Conservation (phyloP, 164 flowering plant species). For the Tetracentron sinense region DNA sequence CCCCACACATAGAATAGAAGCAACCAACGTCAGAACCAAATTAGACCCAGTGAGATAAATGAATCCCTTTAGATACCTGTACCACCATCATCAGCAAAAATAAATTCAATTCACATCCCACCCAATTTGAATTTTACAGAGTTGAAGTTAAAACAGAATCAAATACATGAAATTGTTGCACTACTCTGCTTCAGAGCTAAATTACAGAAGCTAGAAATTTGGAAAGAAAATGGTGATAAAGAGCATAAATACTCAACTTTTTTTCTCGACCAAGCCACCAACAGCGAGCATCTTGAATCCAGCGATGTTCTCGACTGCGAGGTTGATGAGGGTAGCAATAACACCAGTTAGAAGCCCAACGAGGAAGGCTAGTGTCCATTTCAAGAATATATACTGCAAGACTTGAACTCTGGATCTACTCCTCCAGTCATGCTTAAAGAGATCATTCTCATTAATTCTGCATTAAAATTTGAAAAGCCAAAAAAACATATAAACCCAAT, state of each 20-base stretch:
- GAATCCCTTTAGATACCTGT: conserved; percentile 68
- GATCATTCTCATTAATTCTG: conserved; percentile 92
- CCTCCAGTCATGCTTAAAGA: conserved; percentile 97
- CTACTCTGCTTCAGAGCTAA: conserved; percentile 1
- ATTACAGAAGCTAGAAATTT: neutral
- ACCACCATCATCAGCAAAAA: conserved; percentile 3
- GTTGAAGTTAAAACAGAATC: neutral
- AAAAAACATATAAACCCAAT: neutral
- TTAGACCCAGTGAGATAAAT: conserved; percentile 48
- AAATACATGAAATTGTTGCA: neutral
- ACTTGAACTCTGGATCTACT: conserved; percentile 69
- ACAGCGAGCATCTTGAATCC: conserved; percentile 72
- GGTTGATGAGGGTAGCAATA: conserved; percentile 74
- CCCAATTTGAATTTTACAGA: neutral
- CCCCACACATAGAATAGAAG: conserved; percentile 57
- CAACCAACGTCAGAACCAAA: conserved; percentile 51
- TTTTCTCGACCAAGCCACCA: conserved; percentile 31
- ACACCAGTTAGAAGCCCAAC: conserved; percentile 83
- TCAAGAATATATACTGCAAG: conserved; percentile 67
- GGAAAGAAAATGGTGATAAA: conserved; percentile 2
- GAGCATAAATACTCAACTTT: conserved; percentile 32
- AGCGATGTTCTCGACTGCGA: conserved; percentile 86
- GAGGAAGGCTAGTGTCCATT: conserved; percentile 75
- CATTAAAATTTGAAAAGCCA: conserved; percentile 7
- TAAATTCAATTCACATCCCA: conserved; percentile 2